Evolutionary conservation across 352 stramenopile species (phyloP), one percentile per base, ranked within the genome.

Genomic region (Phytopythium aichiense): DNA sequence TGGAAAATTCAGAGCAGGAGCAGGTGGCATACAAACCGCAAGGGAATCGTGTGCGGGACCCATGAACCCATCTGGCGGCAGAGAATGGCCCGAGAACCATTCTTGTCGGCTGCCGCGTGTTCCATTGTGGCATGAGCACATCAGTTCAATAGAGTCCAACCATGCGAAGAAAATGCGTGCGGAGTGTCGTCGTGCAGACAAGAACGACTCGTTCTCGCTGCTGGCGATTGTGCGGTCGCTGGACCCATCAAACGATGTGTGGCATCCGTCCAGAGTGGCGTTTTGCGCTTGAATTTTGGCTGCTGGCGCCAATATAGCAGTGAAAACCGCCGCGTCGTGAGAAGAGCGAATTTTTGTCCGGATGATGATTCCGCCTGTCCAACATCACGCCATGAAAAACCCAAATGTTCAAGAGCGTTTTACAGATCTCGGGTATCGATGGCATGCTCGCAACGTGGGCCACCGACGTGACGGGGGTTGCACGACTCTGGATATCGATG

Each of bases 31-130:
- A 49, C 42, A 28, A 49, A 49, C 7, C 0, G 0, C 42, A 49
- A 51, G 45, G 7, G n/a, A 16, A 31, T 18, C 40, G 22, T 1
- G 7, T 49, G 16, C n/a, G 5, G 20, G 28, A 49, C 18, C 40
- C 40, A 45, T 49, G 42, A 49, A 49, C 42, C 42, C 42, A 49
- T 49, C 42, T 49, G 42, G 42, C n/a, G 40, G 40, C 40, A 45
- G 40, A 45, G 40, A 45, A 45, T 20, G 40, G 20, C 42, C 7
- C 42, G 20, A 7, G 28, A 31, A 7, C 28, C 28, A 31, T 31
- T 31, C 28, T 31, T 31, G 12, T 40, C 35, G 35, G 12, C 35
- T 40, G 2, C 6, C 35, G 35, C 35, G 35, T 42, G 35, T 42
- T 42, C 28, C 1, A 40, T 9, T 40, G 12, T 7, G 35, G 12